These are phyloP conservation scores for Ogataea naganishii DNA, from an alignment of 805 yeast species.

Conservation along the genomic window DNA sequence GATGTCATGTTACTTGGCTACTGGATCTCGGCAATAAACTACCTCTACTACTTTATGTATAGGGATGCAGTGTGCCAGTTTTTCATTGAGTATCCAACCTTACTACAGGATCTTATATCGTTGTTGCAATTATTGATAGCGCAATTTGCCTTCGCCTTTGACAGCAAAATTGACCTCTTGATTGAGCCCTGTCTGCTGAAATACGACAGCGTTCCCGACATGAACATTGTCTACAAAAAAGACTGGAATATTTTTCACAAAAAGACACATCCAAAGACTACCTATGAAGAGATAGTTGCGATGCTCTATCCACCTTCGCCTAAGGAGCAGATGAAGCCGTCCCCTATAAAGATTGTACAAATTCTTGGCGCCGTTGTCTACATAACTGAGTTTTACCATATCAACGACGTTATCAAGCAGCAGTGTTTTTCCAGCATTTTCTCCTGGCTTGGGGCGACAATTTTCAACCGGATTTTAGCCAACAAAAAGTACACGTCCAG, in stretches of 20 bases:
- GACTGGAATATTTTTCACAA: constrained; percentile 47
- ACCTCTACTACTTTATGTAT: constrained; percentile 66
- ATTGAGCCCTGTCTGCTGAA: constrained; percentile 64
- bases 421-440: constrained; percentile 73
- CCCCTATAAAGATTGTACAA: constrained; percentile 80
- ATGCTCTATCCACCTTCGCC: constrained; percentile 83
- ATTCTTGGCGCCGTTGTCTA: constrained; percentile 83
- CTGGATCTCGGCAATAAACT: constrained; percentile 80
- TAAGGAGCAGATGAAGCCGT: constrained; percentile 72
- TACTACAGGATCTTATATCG: constrained; percentile 50
- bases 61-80: constrained; percentile 50
- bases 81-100: constrained; percentile 43
- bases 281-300: constrained; percentile 64
- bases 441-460: constrained; percentile 62
- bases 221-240: constrained; percentile 67
- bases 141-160: constrained; percentile 59
- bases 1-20: constrained; percentile 71
- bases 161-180: constrained; percentile 46
- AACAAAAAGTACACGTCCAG: constrained; percentile 69
- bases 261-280: constrained; percentile 34
- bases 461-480: constrained; percentile 67
- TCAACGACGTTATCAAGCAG: constrained; percentile 68
- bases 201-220: constrained; percentile 77
- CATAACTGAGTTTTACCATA: constrained; percentile 72
- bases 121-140: constrained; percentile 52